Percentiles rank a stretch among this genome's conserved stretches.
Evolutionary conservation across 345 rosid genomes (phyloP).

Genomic region (Brassica nigra): DNA sequence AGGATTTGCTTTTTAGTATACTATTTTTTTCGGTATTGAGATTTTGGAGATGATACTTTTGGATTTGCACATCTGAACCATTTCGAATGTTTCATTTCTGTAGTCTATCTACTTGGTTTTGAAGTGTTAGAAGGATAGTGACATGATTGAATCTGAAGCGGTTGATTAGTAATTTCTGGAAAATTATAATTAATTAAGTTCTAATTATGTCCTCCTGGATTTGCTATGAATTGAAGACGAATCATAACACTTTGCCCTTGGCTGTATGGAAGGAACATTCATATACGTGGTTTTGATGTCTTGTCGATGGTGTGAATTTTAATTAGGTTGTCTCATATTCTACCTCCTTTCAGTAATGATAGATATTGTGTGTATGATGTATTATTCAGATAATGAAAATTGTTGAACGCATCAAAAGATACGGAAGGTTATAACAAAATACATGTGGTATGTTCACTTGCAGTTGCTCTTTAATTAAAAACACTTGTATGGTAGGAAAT

Average conservation of each 20-base stretch:
- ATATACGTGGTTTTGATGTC: neutral
- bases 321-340: neutral
- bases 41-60: constrained; percentile 10
- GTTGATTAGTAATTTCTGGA: neutral
- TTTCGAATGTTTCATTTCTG: constrained; percentile 6
- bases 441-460: neutral
- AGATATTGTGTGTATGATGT: neutral
- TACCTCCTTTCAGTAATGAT: neutral
- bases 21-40: constrained; percentile 5
- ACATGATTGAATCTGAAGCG: neutral
- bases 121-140: neutral
- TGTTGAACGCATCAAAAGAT: neutral
- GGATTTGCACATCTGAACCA: constrained; percentile 23
- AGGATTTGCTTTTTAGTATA: constrained; percentile 27
- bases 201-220: neutral
- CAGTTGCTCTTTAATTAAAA: neutral
- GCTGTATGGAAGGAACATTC: neutral
- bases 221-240: neutral
- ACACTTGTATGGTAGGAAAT: neutral
- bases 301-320: neutral
- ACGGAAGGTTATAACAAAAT: neutral
- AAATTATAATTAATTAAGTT: neutral
- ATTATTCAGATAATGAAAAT: neutral
- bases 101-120: neutral
- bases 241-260: neutral